Conservation (phyloP, 441 rosid genomes). For the Dalechampia spathulata region DNA sequence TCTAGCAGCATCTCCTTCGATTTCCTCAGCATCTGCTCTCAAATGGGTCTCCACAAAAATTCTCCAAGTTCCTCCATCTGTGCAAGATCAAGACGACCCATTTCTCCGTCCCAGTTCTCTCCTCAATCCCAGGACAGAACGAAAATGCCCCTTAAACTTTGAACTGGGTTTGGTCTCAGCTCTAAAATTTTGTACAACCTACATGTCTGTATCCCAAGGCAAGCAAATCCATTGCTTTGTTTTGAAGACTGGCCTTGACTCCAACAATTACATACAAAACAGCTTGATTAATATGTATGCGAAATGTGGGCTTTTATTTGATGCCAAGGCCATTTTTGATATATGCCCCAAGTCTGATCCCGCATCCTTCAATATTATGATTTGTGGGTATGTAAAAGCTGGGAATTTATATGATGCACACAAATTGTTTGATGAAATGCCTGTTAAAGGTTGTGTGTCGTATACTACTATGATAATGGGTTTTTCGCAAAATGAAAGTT, state of each 20-base stretch:
- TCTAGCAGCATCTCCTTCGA: not conserved
- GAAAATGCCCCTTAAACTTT: conserved; percentile 11
- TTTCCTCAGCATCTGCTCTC: not conserved
- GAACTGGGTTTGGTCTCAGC: conserved; percentile 54
- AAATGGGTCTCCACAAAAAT: conserved; percentile 31
- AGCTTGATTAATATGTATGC: conserved; percentile 72
- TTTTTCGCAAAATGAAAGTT: conserved; percentile 36
- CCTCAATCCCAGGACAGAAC: conserved; percentile 11
- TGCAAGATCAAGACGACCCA: conserved; percentile 4
- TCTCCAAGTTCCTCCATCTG: not conserved
- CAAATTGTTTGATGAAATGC: conserved; percentile 58
- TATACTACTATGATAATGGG: conserved; percentile 71
- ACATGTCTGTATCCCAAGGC: conserved; percentile 33
- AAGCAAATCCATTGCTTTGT: conserved; percentile 45
- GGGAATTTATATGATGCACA: conserved; percentile 49
- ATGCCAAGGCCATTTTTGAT: conserved; percentile 45
- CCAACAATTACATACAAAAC: conserved; percentile 53
- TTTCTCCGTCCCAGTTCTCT: conserved; percentile 18
- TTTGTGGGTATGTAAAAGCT: conserved; percentile 41
- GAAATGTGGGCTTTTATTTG: conserved; percentile 43
- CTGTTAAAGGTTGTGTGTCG: conserved; percentile 52
- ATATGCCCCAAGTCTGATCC: conserved; percentile 29
- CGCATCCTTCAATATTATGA: conserved; percentile 64
- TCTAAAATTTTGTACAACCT: conserved; percentile 47
- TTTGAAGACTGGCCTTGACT: conserved; percentile 48